Evolutionary conservation across 1,284 basidiomycete genomes (phyloP).

Genomic region (Microbotryum saponariae): DNA sequence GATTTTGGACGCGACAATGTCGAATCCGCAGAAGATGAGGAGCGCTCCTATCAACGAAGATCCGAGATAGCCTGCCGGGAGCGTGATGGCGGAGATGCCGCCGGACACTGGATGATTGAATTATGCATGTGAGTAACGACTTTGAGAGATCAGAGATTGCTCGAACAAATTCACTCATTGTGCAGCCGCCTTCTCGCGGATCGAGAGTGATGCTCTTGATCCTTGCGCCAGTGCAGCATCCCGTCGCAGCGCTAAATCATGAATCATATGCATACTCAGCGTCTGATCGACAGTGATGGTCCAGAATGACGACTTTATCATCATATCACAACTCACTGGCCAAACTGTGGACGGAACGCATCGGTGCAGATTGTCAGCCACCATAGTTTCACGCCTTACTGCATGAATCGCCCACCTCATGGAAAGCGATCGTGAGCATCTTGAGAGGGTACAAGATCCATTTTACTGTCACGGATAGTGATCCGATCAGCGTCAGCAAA

Average conservation of each 20-base stretch:
- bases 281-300: slow-evolving; percentile 26
- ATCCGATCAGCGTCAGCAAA: not conserved
- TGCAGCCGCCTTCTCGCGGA: slow-evolving; percentile 48
- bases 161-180: not conserved
- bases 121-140: slow-evolving; percentile 34
- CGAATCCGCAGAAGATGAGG: slow-evolving; percentile 81
- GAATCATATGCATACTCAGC: slow-evolving; percentile 11
- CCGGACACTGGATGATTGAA: slow-evolving; percentile 73
- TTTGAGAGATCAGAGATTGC: not conserved
- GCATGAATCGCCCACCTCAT: not conserved
- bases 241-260: slow-evolving; percentile 36
- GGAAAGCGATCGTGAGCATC: slow-evolving; percentile 17
- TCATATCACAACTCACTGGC: slow-evolving; percentile 44
- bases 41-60: slow-evolving; percentile 82
- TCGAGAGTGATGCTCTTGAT: slow-evolving; percentile 82
- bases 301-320: slow-evolving; percentile 14
- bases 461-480: no score
- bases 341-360: not conserved
- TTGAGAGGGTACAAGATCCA: not conserved
- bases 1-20: slow-evolving; percentile 86
- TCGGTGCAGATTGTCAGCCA: slow-evolving; percentile 9
- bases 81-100: slow-evolving; percentile 73
- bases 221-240: slow-evolving; percentile 75
- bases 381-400: no score
- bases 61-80: slow-evolving; percentile 81